Evolutionary conservation across 2,329 filamentous ascomycete genomes (phyloP), one percentile per base, ranked within the genome.

Genomic region (Diaporthe capsici): DNA sequence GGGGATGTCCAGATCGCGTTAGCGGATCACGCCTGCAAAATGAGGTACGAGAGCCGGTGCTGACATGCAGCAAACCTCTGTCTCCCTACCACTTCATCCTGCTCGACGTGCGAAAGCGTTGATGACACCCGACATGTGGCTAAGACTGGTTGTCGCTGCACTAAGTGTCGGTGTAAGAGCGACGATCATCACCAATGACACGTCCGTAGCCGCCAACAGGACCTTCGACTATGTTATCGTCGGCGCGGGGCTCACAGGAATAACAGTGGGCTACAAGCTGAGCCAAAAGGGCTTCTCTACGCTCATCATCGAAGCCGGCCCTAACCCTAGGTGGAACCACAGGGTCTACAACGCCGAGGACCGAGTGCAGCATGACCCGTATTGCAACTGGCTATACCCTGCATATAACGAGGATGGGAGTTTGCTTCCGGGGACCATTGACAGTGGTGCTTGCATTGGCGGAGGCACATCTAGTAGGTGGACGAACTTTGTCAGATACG

Each of bases 361-460:
- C 10, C 39, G 76, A 34, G 51, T 76, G 13, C 78, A 77, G 28
- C 78, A 78, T 25, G 72, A 76, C 13, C 53, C 65, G 2, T 77
- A 76, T 42, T 81, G 80, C 63, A 80, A 80, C 57, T 78, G 79
- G 72, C 73, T 77, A 12, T 80, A 80, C 44, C 76, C 78, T 9
- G 75, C 73, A 4, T 79, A 80, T 49, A 75, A 76, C 20, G 77
- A 80, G 15, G 68, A 78, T 25, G 80, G 78, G 2, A 71, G 53
- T 20, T 71, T 75, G 49, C 63, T 79, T 15, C 28, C 77, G 4
- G 49, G 47, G 42, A 68, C 76, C 3, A 78, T 81, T 55, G 76
- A 78, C 17, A 73, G 75, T 28, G 80, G 80, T 17, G 79, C 79
- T 25, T 81, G 80, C 47, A 78, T 81, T n/a, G 80, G 80, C 3